These are phyloP conservation scores for Paramecium pentaurelia DNA, from an alignment of 73 alveolate species.

Conservation along the genomic window DNA sequence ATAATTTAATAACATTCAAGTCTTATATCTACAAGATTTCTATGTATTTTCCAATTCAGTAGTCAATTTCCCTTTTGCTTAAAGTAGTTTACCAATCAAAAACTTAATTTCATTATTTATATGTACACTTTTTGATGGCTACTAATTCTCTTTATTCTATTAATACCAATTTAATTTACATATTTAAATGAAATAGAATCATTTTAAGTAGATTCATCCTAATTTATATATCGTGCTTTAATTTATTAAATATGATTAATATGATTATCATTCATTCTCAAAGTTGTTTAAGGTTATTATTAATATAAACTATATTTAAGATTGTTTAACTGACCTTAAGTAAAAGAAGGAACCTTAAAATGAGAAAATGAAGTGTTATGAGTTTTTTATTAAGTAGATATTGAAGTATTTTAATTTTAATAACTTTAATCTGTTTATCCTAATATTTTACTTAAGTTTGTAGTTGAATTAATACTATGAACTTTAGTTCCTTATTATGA, in stretches of 20 bases:
- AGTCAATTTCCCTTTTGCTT: conserved; percentile 36
- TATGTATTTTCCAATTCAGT: conserved; percentile 6
- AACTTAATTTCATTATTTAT: conserved; percentile 44
- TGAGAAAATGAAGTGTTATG: conserved; percentile 29
- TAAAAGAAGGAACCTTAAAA: conserved; percentile 22
- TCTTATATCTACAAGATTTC: conserved; percentile 36
- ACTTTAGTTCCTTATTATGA: conserved; percentile 22
- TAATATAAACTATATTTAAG: not conserved
- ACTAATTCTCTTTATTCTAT: conserved; percentile 33
- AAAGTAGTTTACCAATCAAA: conserved; percentile 26
- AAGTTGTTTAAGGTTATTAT: not conserved
- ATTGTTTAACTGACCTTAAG: not conserved
- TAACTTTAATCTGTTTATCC: not conserved
- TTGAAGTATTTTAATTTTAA: not conserved
- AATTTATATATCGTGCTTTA: conserved; percentile 1
- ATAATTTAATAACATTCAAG: not conserved
- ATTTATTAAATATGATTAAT: not conserved
- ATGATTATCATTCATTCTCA: conserved; percentile 45
- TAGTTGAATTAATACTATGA: not conserved
- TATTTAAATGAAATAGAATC: not conserved
- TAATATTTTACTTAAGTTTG: not conserved
- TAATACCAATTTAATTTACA: not conserved
- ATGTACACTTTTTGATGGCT: conserved; percentile 45
- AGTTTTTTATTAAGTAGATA: not conserved
- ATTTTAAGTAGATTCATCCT: not conserved